phyloP scores from a whole-genome alignment of 768 basidiomycete genomes.

The Heimioporus sp. region DNA sequence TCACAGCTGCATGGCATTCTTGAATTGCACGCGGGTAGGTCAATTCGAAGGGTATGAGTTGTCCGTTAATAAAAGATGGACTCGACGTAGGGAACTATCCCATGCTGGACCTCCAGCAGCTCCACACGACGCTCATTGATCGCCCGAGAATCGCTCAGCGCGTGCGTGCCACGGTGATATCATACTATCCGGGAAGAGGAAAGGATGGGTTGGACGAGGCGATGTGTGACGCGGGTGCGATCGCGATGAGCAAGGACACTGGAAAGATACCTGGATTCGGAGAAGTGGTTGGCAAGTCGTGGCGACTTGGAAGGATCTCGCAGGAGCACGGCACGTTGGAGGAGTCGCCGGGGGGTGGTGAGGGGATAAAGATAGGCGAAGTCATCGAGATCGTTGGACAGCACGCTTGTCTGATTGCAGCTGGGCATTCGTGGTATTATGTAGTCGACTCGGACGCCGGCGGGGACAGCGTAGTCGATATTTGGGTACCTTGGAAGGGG shows the following conservation, averaged over 20 bases:
- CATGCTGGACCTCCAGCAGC: constrained; percentile 81
- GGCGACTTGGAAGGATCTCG: constrained; percentile 63
- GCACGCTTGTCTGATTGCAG: constrained; percentile 82
- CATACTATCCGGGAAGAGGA: constrained; percentile 74
- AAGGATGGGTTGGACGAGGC: constrained; percentile 65
- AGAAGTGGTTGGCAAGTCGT: constrained; percentile 62
- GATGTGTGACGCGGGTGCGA: constrained; percentile 79
- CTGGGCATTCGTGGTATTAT: constrained; percentile 82
- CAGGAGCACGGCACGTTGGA: constrained; percentile 80
- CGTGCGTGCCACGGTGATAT: constrained; percentile 72
- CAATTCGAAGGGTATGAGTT: not conserved
- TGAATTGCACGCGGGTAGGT: constrained; percentile 73
- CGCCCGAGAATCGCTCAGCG: constrained; percentile 57
- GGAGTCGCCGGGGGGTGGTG: constrained; percentile 24
- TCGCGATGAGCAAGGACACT: constrained; percentile 86
- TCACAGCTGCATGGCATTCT: constrained; percentile 55
- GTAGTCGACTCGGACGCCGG: constrained; percentile 55
- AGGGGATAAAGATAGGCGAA: constrained; percentile 52
- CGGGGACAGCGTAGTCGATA: constrained; percentile 60
- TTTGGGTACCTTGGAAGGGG: constrained; percentile 92
- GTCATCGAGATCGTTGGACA: constrained; percentile 75
- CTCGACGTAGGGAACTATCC: constrained; percentile 65
- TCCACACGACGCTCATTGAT: constrained; percentile 67
- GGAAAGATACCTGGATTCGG: constrained; percentile 74
- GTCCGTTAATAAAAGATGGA: not conserved